A percentile compares a stretch with the other conserved stretches of the same genome.
phyloP scores from a whole-genome alignment of 148 eudicot genomes.

The Salicornia ramosissima region DNA sequence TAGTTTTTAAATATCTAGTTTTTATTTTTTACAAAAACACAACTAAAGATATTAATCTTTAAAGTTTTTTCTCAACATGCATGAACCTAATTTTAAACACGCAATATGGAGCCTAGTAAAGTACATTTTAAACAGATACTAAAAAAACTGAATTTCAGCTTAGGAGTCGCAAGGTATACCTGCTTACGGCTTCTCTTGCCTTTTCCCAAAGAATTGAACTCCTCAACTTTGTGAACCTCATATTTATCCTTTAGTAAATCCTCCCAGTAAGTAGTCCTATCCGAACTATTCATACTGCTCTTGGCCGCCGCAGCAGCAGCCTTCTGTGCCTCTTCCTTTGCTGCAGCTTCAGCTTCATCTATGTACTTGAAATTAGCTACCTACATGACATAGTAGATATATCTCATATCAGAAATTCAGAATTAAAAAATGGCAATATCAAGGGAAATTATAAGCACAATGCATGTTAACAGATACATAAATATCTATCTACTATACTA shows the following conservation, averaged over 20 bases:
- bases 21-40: no score
- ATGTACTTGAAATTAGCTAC: slow-evolving; percentile 94
- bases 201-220: slow-evolving; percentile 83
- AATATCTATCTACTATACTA: background rate
- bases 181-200: slow-evolving; percentile 97
- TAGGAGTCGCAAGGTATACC: slow-evolving; percentile 32
- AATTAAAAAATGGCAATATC: background rate
- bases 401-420: no score
- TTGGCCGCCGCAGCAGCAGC: slow-evolving; percentile 51
- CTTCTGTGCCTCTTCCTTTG: slow-evolving; percentile 59
- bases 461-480: background rate
- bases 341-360: slow-evolving; percentile 69
- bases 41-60: no score
- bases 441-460: background rate
- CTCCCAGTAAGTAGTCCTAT: slow-evolving; percentile 80
- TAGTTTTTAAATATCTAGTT: no score
- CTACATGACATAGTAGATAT: slow-evolving; percentile 30
- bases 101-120: background rate
- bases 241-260: slow-evolving; percentile 72
- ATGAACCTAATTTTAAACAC: no score
- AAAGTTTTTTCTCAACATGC: no score
- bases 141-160: background rate
- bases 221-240: slow-evolving; percentile 81
- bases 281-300: slow-evolving; percentile 44
- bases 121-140: background rate